Conservation (phyloP, 73 alveolate genomes). For the Stentor coeruleus region DNA sequence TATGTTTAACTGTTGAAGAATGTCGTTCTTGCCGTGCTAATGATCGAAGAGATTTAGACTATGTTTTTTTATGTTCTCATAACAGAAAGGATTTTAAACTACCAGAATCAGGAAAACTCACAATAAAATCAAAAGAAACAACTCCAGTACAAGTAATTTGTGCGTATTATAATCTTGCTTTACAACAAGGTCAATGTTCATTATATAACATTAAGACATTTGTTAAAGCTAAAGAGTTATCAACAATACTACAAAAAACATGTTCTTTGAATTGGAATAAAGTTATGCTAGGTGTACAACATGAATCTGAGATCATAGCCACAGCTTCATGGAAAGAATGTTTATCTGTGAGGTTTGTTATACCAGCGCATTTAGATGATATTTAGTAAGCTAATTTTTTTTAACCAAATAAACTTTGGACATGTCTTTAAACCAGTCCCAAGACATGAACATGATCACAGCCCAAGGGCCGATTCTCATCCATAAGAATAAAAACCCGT, state of each 20-base stretch:
- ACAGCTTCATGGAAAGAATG: neutral
- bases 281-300: neutral
- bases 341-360: neutral
- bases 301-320: neutral
- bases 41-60: neutral
- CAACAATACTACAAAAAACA: neutral
- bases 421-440: neutral
- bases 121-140: neutral
- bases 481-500: neutral
- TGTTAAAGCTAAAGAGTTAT: neutral
- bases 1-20: neutral
- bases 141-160: neutral
- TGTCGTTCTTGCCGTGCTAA: neutral
- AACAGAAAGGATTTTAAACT: neutral
- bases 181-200: slow-evolving; percentile 1
- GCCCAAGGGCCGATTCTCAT: slow-evolving; percentile 11
- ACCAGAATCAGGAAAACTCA: neutral
- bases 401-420: too few species aligned
- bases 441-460: neutral
- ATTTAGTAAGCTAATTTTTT: too few species aligned
- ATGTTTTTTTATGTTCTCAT: neutral
- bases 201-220: neutral
- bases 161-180: neutral
- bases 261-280: neutral
- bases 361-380: neutral